Conservation (phyloP, 1,284 basidiomycete genomes). For the Apiotrichum brassicae region DNA sequence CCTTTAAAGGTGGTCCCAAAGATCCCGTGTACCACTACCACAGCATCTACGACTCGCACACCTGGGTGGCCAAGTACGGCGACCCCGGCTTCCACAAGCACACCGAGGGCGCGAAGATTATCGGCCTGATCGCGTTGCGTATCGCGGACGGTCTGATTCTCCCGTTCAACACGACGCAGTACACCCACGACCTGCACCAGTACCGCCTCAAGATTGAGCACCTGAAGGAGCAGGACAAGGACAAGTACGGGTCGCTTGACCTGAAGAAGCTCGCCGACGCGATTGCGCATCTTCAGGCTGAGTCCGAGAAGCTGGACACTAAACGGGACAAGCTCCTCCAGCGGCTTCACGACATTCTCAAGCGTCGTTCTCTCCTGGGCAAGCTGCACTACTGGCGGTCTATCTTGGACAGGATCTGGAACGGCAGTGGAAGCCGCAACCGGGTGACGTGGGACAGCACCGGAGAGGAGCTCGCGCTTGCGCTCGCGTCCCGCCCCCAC, state of each 20-base stretch:
- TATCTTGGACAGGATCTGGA: conserved; percentile 4
- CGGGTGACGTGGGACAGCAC: neutral
- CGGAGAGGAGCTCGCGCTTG: neutral
- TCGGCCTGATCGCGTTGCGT: conserved; percentile 60
- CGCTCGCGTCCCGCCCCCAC: neutral
- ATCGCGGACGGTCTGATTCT: conserved; percentile 56
- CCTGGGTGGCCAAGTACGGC: conserved; percentile 62
- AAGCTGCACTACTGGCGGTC: neutral
- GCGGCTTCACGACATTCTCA: conserved; percentile 41
- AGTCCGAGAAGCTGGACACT: conserved; percentile 55
- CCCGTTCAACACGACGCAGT: conserved; percentile 72
- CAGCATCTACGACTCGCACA: conserved; percentile 65
- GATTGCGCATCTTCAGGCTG: conserved; percentile 53
- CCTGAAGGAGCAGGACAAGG: conserved; percentile 42
- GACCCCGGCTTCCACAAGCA: conserved; percentile 72
- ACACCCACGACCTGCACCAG: conserved; percentile 57
- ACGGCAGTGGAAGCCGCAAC: neutral
- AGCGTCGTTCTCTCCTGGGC: conserved; percentile 7
- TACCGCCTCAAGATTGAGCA: conserved; percentile 58
- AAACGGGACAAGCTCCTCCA: conserved; percentile 28
- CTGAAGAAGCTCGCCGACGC: conserved; percentile 52
- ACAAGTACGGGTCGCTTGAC: conserved; percentile 36
- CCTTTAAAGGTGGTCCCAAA: conserved; percentile 47
- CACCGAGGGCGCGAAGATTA: conserved; percentile 60
- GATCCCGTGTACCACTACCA: conserved; percentile 71